These are phyloP conservation scores for Aureobasidium sp. DNA, from an alignment of 2,329 filamentous ascomycete genomes.

Conservation along the genomic window DNA sequence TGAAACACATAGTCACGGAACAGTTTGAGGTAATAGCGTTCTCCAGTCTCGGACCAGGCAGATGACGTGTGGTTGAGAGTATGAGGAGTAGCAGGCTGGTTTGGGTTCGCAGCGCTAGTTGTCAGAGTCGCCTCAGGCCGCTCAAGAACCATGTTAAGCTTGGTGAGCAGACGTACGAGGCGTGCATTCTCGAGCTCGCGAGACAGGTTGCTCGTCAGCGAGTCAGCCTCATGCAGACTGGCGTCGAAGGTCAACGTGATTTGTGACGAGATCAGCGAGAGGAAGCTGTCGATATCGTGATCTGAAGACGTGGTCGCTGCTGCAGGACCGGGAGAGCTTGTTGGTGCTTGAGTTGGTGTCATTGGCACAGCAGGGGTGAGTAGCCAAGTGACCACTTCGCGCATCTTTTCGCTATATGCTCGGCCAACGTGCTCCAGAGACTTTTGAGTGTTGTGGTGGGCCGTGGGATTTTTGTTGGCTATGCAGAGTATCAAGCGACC, in stretches of 20 bases:
- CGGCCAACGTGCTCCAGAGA: constrained; percentile 68
- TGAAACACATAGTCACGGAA: constrained; percentile 98
- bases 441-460: constrained; percentile 52
- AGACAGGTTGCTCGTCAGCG: constrained; percentile 60
- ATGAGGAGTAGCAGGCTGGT: constrained; percentile 22
- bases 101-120: constrained; percentile 45
- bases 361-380: constrained; percentile 45
- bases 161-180: constrained; percentile 68
- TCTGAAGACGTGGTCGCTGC: constrained; percentile 27
- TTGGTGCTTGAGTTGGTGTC: constrained; percentile 47
- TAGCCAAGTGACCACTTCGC: constrained; percentile 74
- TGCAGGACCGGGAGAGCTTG: constrained; percentile 65
- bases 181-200: constrained; percentile 86
- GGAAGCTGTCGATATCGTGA: constrained; percentile 71
- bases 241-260: constrained; percentile 68
- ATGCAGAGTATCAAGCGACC: constrained; percentile 78
- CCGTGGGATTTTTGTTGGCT: constrained; percentile 49
- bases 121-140: constrained; percentile 52
- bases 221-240: constrained; percentile 69
- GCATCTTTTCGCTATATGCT: constrained; percentile 68
- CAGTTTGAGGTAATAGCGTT: constrained; percentile 85
- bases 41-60: constrained; percentile 81
- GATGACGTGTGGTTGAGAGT: constrained; percentile 24
- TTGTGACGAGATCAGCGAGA: constrained; percentile 69
- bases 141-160: constrained; percentile 83